Conservation (phyloP, 257 asterid species). For the Coffea canephora region DNA sequence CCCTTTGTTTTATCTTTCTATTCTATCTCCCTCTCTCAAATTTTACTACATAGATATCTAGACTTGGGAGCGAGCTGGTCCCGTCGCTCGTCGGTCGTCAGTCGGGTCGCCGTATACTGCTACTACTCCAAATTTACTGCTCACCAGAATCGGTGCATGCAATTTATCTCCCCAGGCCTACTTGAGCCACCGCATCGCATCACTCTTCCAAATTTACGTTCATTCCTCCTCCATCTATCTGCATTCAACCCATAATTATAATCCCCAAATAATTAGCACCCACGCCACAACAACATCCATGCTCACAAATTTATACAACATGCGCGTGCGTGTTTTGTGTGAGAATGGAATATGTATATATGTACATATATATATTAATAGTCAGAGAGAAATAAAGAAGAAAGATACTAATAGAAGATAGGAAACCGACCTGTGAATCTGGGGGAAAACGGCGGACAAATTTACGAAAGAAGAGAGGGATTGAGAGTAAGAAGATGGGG, state of each 20-base stretch:
- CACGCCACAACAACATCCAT: neutral
- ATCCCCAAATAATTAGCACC: conserved; percentile 11
- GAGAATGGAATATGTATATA: too few species aligned
- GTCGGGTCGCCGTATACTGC: neutral
- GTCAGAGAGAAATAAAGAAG: neutral
- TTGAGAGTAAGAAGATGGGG: conserved; percentile 5
- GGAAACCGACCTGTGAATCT: conserved; percentile 24
- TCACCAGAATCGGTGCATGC: conserved; percentile 63
- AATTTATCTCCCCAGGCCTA: conserved; percentile 8
- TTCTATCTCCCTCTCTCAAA: neutral
- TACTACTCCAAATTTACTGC: conserved; percentile 8
- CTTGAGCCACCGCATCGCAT: conserved; percentile 19
- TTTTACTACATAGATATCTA: neutral
- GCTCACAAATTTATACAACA: neutral
- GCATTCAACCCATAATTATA: conserved; percentile 52
- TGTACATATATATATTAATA: too few species aligned
- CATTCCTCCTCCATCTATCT: conserved; percentile 39
- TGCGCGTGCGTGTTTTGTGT: neutral
- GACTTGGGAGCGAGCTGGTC: neutral
- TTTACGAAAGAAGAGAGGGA: neutral
- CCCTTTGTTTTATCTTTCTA: too few species aligned
- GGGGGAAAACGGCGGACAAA: conserved; percentile 8
- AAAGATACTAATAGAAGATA: neutral
- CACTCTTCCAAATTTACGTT: conserved; percentile 57
- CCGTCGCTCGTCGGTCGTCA: too few species aligned